These are phyloP conservation scores for Fusarium staphyleae DNA, from an alignment of 2,329 filamentous ascomycete genomes.

Conservation along the genomic window DNA sequence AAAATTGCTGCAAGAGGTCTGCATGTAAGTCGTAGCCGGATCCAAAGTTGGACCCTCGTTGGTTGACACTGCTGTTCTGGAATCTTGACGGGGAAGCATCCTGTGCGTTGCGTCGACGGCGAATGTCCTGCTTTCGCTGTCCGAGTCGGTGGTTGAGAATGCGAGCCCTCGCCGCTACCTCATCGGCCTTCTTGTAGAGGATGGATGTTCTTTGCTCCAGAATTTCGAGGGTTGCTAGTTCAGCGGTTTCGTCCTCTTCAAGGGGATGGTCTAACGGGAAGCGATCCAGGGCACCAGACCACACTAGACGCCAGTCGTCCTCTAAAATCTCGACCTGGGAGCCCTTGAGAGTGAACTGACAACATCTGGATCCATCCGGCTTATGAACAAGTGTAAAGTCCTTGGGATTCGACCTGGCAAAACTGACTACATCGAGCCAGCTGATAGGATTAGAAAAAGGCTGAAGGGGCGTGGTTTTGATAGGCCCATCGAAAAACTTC, in stretches of 20 bases:
- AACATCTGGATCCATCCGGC: slow-evolving; percentile 73
- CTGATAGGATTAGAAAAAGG: slow-evolving; percentile 68
- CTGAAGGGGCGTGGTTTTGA: slow-evolving; percentile 62
- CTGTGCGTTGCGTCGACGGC: slow-evolving; percentile 38
- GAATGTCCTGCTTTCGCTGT: slow-evolving; percentile 44
- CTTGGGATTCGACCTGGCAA: slow-evolving; percentile 79
- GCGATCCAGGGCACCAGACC: slow-evolving; percentile 82
- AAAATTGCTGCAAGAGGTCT: slow-evolving; percentile 64
- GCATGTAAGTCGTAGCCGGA: slow-evolving; percentile 58
- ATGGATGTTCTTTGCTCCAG: slow-evolving; percentile 78
- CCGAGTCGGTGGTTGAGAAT: slow-evolving; percentile 80
- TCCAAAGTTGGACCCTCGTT: slow-evolving; percentile 38
- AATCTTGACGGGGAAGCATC: slow-evolving; percentile 49
- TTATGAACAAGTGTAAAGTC: slow-evolving; percentile 77
- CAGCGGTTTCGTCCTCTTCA: slow-evolving; percentile 85
- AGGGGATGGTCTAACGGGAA: slow-evolving; percentile 80
- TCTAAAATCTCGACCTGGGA: slow-evolving; percentile 84
- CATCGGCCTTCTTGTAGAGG: slow-evolving; percentile 82
- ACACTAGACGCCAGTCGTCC: slow-evolving; percentile 86
- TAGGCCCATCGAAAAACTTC: slow-evolving; percentile 82
- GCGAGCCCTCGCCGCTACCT: slow-evolving; percentile 67
- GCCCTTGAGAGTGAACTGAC: slow-evolving; percentile 83
- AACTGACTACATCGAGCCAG: slow-evolving; percentile 87
- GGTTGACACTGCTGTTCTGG: slow-evolving; percentile 45
- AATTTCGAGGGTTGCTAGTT: slow-evolving; percentile 83